These are phyloP conservation scores for Allium sativum DNA, from an alignment of 106 monocot species.

Conservation along the genomic window DNA sequence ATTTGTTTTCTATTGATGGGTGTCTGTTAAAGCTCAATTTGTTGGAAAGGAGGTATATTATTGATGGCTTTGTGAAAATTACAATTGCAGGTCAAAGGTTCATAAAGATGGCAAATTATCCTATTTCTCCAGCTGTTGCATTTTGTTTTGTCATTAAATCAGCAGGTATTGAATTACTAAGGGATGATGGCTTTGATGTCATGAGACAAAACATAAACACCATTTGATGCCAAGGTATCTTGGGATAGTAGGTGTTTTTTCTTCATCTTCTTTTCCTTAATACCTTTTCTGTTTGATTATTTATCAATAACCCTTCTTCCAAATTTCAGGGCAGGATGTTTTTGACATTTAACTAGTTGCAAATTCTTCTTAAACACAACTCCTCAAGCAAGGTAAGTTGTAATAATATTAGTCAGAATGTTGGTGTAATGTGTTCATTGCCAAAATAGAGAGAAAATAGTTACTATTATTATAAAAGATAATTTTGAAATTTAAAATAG, in stretches of 20 bases:
- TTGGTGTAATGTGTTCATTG: too few relatives aligned
- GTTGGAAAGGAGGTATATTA: not conserved
- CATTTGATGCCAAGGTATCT: conserved; percentile 59
- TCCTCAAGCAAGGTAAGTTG: too few relatives aligned
- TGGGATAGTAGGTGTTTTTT: too few relatives aligned
- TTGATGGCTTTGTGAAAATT: not conserved
- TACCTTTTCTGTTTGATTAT: not conserved
- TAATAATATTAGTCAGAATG: too few relatives aligned
- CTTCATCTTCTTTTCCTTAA: not conserved
- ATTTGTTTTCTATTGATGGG: too few relatives aligned
- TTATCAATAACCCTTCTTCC: not conserved
- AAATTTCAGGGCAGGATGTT: conserved; percentile 33
- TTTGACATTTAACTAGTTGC: conserved; percentile 20
- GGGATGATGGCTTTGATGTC: conserved; percentile 58
- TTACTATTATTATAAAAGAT: too few relatives aligned
- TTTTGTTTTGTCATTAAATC: conserved; percentile 69
- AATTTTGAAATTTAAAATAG: too few relatives aligned
- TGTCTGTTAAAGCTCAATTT: too few relatives aligned
- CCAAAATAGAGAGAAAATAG: too few relatives aligned
- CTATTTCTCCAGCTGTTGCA: conserved; percentile 60
- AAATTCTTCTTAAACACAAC: too few relatives aligned
- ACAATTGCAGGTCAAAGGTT: conserved; percentile 58
- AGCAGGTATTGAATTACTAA: conserved; percentile 65
- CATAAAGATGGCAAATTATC: conserved; percentile 89
- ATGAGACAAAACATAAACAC: conserved; percentile 44